phyloP scores from a whole-genome alignment of 2,329 filamentous ascomycete species.

The Cyphellophora attinorum region DNA sequence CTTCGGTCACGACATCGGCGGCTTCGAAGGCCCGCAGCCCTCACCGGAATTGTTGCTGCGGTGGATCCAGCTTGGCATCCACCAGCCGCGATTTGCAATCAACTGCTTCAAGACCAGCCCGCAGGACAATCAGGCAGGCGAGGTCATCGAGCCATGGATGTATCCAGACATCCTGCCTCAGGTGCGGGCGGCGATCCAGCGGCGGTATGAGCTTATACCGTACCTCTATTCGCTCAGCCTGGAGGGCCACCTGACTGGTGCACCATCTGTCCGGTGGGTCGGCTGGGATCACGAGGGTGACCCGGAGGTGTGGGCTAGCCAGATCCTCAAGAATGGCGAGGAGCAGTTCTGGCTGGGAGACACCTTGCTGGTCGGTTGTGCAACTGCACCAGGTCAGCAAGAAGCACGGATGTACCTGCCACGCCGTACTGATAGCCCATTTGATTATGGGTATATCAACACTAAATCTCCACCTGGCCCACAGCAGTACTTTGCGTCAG shows the following conservation, averaged over 20 bases:
- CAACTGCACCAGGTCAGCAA: conserved; percentile 51
- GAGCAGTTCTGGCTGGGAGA: conserved; percentile 67
- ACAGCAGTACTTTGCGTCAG: conserved; percentile 46
- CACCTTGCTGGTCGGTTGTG: conserved; percentile 54
- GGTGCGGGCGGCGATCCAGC: conserved; percentile 56
- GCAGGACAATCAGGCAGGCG: conserved; percentile 56
- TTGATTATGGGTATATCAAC: conserved; percentile 53
- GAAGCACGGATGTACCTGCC: conserved; percentile 47
- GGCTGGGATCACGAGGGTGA: conserved; percentile 65
- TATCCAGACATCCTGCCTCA: conserved; percentile 57
- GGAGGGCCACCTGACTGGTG: conserved; percentile 50
- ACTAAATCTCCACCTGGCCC: conserved; percentile 53
- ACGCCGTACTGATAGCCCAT: conserved; percentile 13
- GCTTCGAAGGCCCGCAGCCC: conserved; percentile 63
- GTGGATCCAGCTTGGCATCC: conserved; percentile 63
- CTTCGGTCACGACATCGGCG: conserved; percentile 66
- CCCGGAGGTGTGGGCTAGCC: conserved; percentile 56
- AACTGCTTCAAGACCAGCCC: conserved; percentile 68
- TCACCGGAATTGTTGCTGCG: conserved; percentile 60
- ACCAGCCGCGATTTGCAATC: conserved; percentile 63
- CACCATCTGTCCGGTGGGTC: conserved; percentile 60
- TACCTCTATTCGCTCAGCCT: conserved; percentile 61
- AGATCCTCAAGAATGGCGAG: conserved; percentile 51
- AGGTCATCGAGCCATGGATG: conserved; percentile 73
- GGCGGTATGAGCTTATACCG: conserved; percentile 62